Evolutionary conservation across 2,329 filamentous ascomycete genomes (phyloP), one percentile per base, ranked within the genome.

Genomic region (Fusarium albidum): DNA sequence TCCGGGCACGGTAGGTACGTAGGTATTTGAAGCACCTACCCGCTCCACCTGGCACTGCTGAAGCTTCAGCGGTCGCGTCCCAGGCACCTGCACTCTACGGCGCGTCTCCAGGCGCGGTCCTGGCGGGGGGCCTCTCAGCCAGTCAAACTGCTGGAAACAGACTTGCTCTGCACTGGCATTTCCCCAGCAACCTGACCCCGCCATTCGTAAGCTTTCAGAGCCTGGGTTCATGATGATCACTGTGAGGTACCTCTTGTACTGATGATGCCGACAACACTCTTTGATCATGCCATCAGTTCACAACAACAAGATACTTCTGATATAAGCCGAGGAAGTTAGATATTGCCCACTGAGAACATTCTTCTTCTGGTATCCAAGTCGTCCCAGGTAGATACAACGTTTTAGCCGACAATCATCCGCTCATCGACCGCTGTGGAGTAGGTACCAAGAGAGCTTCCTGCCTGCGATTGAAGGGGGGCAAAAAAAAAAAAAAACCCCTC

Each of bases 181-280:
- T 52, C 63, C 61, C 42, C 28, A 62, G 61, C 63, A 66, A 66
- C 63, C 48, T 45, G 37, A 49, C 55, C 52, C 63, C 60, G 43
- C 57, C 15, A 44, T 33, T 35, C 35, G 33, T 26, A 18, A 49
- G 18, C 27, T 11, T 33, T 34, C 13, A 15, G n/a, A 37, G 3
- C 9, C 15, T 12, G 15, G n/a, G 15, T 21, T 26, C 25, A 12
- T 18, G 31, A 18, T n/a, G 31, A 17, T 35, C 25, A 28, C 17
- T 14, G 14, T 21, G 21, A 7, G 21, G 21, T 21, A 21, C 7
- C 21, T 21, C n/a, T n/a, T n/a, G n/a, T 21, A 21, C 7, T 21
- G 21, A 21, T 7, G 21, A 21, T 21, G 21, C 21, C 21, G 5
- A 21, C 21, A 21, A 21, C 21, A 21, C 21, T 21, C 5, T 7